These are phyloP conservation scores for Leccinum subrobustum DNA, from an alignment of 1,284 basidiomycete genomes.

Conservation along the genomic window DNA sequence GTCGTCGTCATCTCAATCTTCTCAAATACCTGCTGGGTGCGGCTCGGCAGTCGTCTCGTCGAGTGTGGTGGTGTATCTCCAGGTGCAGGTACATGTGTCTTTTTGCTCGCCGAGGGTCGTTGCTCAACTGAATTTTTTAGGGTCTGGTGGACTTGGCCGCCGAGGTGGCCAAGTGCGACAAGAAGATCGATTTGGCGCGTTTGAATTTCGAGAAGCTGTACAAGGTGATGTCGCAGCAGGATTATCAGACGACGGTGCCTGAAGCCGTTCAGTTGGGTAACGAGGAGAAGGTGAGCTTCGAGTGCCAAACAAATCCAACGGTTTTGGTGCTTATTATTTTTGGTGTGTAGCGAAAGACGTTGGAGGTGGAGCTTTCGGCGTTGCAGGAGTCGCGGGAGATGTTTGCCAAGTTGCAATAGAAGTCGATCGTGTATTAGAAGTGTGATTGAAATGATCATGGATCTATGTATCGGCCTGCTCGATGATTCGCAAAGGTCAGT, in stretches of 20 bases:
- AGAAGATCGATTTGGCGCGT: constrained; percentile 70
- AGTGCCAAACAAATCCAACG: neutral
- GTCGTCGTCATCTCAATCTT: constrained; percentile 17
- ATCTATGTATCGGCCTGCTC: too few relatives aligned
- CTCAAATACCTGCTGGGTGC: constrained; percentile 84
- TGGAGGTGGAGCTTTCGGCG: constrained; percentile 64
- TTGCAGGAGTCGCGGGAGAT: constrained; percentile 58
- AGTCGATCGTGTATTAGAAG: neutral
- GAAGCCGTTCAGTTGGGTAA: constrained; percentile 69
- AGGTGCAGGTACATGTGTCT: constrained; percentile 69
- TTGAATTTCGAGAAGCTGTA: constrained; percentile 74
- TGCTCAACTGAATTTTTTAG: constrained; percentile 36
- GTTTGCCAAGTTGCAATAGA: constrained; percentile 42
- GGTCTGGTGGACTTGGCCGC: constrained; percentile 83
- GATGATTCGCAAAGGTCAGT: constrained; percentile 50
- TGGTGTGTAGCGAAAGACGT: constrained; percentile 50
- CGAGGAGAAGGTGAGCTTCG: constrained; percentile 68
- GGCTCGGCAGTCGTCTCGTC: constrained; percentile 71
- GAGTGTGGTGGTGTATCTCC: constrained; percentile 62
- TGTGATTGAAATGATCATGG: too few relatives aligned
- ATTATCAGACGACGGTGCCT: constrained; percentile 27
- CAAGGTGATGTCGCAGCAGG: constrained; percentile 71
- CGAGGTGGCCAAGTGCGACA: constrained; percentile 85
- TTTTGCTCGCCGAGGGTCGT: neutral
- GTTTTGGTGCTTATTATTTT: neutral